Conservation (phyloP, 768 basidiomycete species). For the Suillus plorans region DNA sequence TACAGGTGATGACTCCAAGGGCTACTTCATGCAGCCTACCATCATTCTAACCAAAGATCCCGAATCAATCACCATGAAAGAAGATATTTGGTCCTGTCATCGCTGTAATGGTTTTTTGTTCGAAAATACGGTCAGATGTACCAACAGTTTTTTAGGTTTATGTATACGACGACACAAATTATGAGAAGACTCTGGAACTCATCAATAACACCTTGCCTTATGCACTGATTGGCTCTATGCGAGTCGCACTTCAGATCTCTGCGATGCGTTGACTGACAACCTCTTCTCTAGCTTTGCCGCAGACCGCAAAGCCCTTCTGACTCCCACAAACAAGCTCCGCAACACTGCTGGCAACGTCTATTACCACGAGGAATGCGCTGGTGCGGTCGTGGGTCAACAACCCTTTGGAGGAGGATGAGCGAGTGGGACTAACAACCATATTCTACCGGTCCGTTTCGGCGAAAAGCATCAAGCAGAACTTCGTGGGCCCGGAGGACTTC, state of each 20-base stretch:
- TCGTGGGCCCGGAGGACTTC: constrained; percentile 79
- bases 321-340: constrained; percentile 78
- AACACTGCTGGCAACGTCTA: constrained; percentile 96
- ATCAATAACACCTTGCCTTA: constrained; percentile 86
- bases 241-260: constrained; percentile 28
- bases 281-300: constrained; percentile 63
- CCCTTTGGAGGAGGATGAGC: constrained; percentile 94
- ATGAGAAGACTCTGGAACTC: constrained; percentile 81
- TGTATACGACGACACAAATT: constrained; percentile 89
- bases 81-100: constrained; percentile 97
- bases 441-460: constrained; percentile 83
- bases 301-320: constrained; percentile 77
- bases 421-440: constrained; percentile 92
- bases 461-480: constrained; percentile 96
- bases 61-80: constrained; percentile 81
- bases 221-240: constrained; percentile 95
- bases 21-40: constrained; percentile 93
- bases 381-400: constrained; percentile 94
- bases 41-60: constrained; percentile 93
- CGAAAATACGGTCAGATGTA: background rate
- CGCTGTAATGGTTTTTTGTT: constrained; percentile 53
- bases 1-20: constrained; percentile 82
- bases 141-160: constrained; percentile 55
- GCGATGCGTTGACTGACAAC: constrained; percentile 12
- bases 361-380: constrained; percentile 98